A percentile compares a stretch with the other conserved stretches of the same genome.
phyloP scores from a whole-genome alignment of 2,329 filamentous ascomycete species.

The Microdochium nivale region DNA sequence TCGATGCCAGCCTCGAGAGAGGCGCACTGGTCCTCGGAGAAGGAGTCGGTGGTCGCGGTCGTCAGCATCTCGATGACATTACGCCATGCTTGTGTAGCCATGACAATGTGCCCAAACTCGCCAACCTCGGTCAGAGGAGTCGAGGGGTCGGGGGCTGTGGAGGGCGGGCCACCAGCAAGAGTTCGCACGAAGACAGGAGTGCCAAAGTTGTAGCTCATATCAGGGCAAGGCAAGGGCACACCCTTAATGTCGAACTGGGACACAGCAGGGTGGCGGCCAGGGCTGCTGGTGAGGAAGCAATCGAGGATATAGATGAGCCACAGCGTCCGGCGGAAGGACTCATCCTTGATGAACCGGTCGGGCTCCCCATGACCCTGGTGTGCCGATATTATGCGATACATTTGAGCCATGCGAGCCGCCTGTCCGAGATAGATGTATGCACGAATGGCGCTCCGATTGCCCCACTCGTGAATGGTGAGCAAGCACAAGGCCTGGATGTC shows the following conservation, averaged over 20 bases:
- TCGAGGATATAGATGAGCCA: constrained; percentile 57
- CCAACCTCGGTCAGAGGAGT: constrained; percentile 42
- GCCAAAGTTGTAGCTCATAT: constrained; percentile 56
- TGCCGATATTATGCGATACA: constrained; percentile 51
- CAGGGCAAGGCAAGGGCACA: constrained; percentile 48
- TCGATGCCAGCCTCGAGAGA: constrained; percentile 47
- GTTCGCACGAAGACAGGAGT: constrained; percentile 51
- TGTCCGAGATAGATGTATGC: constrained; percentile 56
- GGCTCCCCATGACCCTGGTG: constrained; percentile 41
- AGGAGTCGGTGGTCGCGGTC: constrained; percentile 39
- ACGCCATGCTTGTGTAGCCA: constrained; percentile 53
- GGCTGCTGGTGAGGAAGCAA: constrained; percentile 53
- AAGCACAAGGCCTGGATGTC: constrained; percentile 55
- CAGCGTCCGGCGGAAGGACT: constrained; percentile 51
- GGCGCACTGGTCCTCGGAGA: constrained; percentile 43
- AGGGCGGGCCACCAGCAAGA: constrained; percentile 31
- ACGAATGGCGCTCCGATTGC: constrained; percentile 50
- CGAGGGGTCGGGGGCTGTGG: constrained; percentile 25
- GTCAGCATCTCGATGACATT: constrained; percentile 55
- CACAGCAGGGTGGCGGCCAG: constrained; percentile 48
- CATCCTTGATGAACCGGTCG: constrained; percentile 53
- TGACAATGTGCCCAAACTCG: constrained; percentile 53
- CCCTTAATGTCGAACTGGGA: constrained; percentile 45
- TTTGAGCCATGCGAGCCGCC: constrained; percentile 55
- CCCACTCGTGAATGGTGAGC: constrained; percentile 55